Conservation (phyloP, 2,329 filamentous ascomycete species). For the Dichotomopilus funicola region DNA sequence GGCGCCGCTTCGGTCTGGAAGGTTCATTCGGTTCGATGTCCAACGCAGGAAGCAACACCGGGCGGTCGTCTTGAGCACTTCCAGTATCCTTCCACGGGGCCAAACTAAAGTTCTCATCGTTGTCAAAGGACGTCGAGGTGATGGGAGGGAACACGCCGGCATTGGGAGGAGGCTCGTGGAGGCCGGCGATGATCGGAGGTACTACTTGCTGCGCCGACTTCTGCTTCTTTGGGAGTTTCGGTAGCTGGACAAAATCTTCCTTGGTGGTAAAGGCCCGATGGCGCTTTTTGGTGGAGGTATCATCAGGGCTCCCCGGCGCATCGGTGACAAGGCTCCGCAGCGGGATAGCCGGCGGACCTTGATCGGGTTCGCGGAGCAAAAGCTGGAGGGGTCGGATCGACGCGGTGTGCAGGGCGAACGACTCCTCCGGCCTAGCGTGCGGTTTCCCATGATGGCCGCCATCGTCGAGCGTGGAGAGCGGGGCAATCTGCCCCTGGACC, state of each 20-base stretch:
- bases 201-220: conserved; percentile 51
- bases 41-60: conserved; percentile 12
- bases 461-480: conserved; percentile 18
- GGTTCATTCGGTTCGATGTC: conserved; percentile 23
- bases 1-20: conserved; percentile 44
- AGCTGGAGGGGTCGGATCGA: conserved; percentile 34
- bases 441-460: conserved; percentile 16
- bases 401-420: conserved; percentile 10
- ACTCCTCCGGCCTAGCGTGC: conserved; percentile 13
- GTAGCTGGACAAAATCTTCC: conserved; percentile 58
- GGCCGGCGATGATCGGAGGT: conserved; percentile 59
- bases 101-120: conserved; percentile 36
- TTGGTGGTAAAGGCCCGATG: conserved; percentile 42
- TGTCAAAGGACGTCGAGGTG: conserved; percentile 48
- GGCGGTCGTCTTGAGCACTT: conserved; percentile 28
- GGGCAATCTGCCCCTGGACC: conserved; percentile 22
- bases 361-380: conserved; percentile 33
- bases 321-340: conserved; percentile 44
- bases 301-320: conserved; percentile 37
- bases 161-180: conserved; percentile 55
- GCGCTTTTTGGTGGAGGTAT: conserved; percentile 49
- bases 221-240: conserved; percentile 59
- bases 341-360: conserved; percentile 36
- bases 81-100: conserved; percentile 38
- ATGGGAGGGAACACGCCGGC: conserved; percentile 59